A percentile compares a stretch with the other conserved stretches of the same genome.
phyloP scores from a whole-genome alignment of 176 grass and related monocot genomes.

The Poa pratensis region DNA sequence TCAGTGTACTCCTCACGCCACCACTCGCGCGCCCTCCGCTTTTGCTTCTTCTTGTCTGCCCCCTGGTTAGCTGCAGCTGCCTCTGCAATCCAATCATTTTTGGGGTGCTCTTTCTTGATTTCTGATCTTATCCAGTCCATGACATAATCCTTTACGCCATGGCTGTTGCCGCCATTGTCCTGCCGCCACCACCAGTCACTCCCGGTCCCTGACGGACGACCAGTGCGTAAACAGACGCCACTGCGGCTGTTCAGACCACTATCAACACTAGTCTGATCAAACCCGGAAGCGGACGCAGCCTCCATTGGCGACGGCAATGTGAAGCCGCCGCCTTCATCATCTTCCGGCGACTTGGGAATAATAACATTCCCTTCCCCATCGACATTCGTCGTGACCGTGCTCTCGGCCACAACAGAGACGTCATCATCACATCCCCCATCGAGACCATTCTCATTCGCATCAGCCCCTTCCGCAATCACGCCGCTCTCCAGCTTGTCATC shows the following conservation, averaged over 20 bases:
- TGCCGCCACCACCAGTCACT: conserved; percentile 62
- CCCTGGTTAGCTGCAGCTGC: conserved; percentile 36
- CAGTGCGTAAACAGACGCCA: conserved; percentile 28
- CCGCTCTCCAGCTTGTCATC: conserved; percentile 46
- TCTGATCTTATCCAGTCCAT: conserved; percentile 94
- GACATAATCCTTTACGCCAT: conserved; percentile 73
- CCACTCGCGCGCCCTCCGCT: conserved; percentile 66
- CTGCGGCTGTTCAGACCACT: conserved; percentile 46
- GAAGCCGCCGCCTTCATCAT: conserved; percentile 44
- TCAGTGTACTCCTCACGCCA: conserved; percentile 89
- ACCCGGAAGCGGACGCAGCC: conserved; percentile 51
- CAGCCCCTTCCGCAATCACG: conserved; percentile 1
- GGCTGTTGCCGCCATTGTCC: conserved; percentile 30
- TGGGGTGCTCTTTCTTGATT: conserved; percentile 84
- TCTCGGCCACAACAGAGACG: conserved; percentile 47
- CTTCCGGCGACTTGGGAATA: conserved; percentile 55
- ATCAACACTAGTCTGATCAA: conserved; percentile 66
- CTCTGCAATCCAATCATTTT: conserved; percentile 63
- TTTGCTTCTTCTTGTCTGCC: conserved; percentile 50
- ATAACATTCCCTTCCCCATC: conserved; percentile 46
- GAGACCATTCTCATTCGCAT: conserved; percentile 21
- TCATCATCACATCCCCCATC: conserved; percentile 43
- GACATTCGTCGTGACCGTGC: conserved; percentile 46
- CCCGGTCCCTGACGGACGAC: conserved; percentile 35
- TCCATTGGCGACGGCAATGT: conserved; percentile 50